Percentiles rank a stretch among this genome's conserved stretches.
These are phyloP conservation scores for Picea mariana DNA, from an alignment of 83 land plant species.

Conservation along the genomic window DNA sequence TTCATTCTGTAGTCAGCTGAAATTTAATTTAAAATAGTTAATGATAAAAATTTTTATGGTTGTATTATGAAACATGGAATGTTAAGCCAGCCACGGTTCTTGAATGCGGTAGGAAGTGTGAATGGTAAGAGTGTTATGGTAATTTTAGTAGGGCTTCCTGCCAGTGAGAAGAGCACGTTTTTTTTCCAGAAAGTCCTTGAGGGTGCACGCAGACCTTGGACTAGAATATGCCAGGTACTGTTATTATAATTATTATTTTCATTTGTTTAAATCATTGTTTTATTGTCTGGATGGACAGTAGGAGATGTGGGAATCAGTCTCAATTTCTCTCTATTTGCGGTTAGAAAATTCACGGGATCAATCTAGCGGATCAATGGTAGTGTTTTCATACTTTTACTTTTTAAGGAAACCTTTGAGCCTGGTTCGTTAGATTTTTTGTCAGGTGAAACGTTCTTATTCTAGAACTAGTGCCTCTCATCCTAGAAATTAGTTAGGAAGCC, in stretches of 20 bases:
- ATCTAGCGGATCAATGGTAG: too few relatives aligned
- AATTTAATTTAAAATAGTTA: not conserved
- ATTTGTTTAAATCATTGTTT: too few relatives aligned
- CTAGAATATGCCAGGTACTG: conserved; percentile 88
- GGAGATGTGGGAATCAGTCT: too few relatives aligned
- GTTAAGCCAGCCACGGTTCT: not conserved
- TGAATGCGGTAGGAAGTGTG: conserved; percentile 21
- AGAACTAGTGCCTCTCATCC: too few relatives aligned
- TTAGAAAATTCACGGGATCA: too few relatives aligned
- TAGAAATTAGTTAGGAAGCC: too few relatives aligned
- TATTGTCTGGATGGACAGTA: too few relatives aligned
- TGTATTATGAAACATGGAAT: not conserved
- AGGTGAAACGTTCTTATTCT: too few relatives aligned
- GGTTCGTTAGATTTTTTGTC: too few relatives aligned
- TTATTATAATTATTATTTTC: not conserved
- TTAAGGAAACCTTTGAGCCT: too few relatives aligned
- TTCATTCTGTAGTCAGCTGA: not conserved
- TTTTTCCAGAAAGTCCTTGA: conserved; percentile 54
- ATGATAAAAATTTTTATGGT: not conserved
- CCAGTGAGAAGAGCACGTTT: conserved; percentile 89
- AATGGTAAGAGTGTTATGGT: conserved; percentile 43
- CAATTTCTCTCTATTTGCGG: too few relatives aligned
- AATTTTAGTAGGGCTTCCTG: conserved; percentile 86
- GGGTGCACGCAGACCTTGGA: conserved; percentile 63
- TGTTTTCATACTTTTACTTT: too few relatives aligned